These are phyloP conservation scores for Fonsecaea pedrosoi DNA, from an alignment of 2,329 filamentous ascomycete genomes.

Conservation along the genomic window DNA sequence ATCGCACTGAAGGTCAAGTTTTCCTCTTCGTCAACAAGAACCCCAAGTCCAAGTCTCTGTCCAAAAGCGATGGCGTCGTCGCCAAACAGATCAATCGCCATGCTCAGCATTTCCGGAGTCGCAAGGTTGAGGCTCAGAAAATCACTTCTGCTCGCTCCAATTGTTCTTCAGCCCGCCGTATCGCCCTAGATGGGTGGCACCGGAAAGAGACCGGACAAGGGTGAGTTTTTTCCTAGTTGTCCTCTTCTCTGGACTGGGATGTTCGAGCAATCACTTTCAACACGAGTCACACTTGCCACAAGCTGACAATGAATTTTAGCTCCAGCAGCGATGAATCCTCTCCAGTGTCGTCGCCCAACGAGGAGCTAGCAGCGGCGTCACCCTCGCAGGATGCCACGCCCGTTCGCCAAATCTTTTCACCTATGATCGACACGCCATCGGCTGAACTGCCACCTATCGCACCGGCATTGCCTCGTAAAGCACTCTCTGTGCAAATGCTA, in stretches of 20 bases:
- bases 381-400: constrained; percentile 10
- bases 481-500: constrained; percentile 8
- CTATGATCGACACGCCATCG: constrained; percentile 3
- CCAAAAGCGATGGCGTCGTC: constrained; percentile 34
- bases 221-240: constrained; percentile 16
- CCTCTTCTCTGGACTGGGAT: background rate
- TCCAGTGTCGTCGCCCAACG: constrained; percentile 20
- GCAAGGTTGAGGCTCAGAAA: constrained; percentile 30
- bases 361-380: constrained; percentile 9
- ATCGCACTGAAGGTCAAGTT: constrained; percentile 22
- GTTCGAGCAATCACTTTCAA: background rate
- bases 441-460: background rate
- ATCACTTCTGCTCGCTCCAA: constrained; percentile 30
- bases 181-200: constrained; percentile 36
- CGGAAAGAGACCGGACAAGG: constrained; percentile 22
- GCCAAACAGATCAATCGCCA: constrained; percentile 38
- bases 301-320: constrained; percentile 17
- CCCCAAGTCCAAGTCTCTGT: constrained; percentile 36
- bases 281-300: background rate
- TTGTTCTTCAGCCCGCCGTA: constrained; percentile 35
- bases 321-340: constrained; percentile 29
- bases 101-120: constrained; percentile 34
- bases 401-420: constrained; percentile 5
- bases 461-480: constrained; percentile 4
- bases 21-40: constrained; percentile 39